A percentile compares a stretch with the other conserved stretches of the same genome.
phyloP scores from a whole-genome alignment of 2,329 filamentous ascomycete genomes.

The Colletotrichum acutatum region DNA sequence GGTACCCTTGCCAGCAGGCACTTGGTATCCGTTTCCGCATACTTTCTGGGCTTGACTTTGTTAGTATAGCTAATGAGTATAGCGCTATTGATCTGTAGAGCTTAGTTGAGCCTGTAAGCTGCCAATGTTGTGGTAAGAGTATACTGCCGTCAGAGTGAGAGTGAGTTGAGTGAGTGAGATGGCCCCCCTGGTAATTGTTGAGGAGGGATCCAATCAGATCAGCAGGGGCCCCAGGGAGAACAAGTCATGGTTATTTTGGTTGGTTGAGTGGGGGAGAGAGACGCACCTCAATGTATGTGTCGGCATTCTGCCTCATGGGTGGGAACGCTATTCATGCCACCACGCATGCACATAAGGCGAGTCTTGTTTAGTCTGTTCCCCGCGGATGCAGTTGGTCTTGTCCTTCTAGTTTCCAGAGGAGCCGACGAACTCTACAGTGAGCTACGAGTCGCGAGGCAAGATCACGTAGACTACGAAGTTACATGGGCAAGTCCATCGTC shows the following conservation, averaged over 20 bases:
- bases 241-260: conserved; percentile 7
- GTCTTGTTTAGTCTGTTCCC: not conserved
- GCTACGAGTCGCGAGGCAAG: not conserved
- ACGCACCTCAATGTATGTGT: conserved; percentile 15
- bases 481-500: not conserved
- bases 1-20: not conserved
- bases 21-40: not conserved
- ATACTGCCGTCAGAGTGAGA: not conserved
- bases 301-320: conserved; percentile 3
- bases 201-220: conserved; percentile 33
- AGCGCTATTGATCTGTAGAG: not conserved
- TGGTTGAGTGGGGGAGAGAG: conserved; percentile 11
- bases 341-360: not conserved
- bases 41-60: not conserved
- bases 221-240: conserved; percentile 2
- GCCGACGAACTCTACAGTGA: not conserved
- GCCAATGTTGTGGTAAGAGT: not conserved
- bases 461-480: not conserved
- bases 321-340: conserved; percentile 21
- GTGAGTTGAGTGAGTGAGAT: not conserved
- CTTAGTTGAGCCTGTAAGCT: not conserved
- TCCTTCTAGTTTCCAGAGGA: not conserved
- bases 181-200: conserved; percentile 21
- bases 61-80: not conserved
- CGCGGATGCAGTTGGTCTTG: not conserved